phyloP scores from a whole-genome alignment of 139 green algal species.

The Chlamydomonas eustigma region DNA sequence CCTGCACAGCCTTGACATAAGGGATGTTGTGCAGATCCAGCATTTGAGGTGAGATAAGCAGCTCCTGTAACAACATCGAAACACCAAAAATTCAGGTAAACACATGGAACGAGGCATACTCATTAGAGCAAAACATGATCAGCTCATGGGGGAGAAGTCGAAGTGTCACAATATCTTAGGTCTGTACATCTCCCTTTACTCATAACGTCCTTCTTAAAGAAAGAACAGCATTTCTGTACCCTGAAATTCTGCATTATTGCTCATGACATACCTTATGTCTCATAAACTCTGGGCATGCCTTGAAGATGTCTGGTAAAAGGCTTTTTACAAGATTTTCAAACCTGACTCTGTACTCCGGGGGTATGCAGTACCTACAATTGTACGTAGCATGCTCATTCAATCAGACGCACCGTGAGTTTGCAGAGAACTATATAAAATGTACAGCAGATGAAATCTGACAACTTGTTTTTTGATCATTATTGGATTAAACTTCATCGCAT shows the following conservation, averaged over 20 bases:
- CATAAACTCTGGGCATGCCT: slow-evolving; percentile 52
- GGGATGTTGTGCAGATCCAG: slow-evolving; percentile 12
- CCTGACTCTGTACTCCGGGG: slow-evolving; percentile 50
- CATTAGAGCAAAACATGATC: no score
- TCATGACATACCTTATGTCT: slow-evolving; percentile 51
- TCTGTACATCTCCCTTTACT: no score
- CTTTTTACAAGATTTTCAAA: slow-evolving; percentile 68
- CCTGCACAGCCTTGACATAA: slow-evolving; percentile 8
- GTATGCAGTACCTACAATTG: slow-evolving; percentile 63
- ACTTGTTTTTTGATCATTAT: no score
- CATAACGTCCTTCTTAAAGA: no score
- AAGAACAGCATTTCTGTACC: not conserved
- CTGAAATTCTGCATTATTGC: not conserved
- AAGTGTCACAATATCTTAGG: no score
- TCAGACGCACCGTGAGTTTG: not conserved
- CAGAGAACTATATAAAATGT: no score
- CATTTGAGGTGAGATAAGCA: not conserved
- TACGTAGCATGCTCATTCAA: not conserved
- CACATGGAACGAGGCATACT: not conserved
- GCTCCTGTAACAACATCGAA: not conserved
- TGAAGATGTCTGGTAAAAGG: slow-evolving; percentile 51
- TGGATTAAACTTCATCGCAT: no score
- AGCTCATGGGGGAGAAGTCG: no score
- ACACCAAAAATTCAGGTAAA: not conserved
- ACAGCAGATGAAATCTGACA: no score